Evolutionary conservation across 331 rosid genomes (phyloP), one percentile per base, ranked within the genome.

Genomic region (Prunus yedoensis): DNA sequence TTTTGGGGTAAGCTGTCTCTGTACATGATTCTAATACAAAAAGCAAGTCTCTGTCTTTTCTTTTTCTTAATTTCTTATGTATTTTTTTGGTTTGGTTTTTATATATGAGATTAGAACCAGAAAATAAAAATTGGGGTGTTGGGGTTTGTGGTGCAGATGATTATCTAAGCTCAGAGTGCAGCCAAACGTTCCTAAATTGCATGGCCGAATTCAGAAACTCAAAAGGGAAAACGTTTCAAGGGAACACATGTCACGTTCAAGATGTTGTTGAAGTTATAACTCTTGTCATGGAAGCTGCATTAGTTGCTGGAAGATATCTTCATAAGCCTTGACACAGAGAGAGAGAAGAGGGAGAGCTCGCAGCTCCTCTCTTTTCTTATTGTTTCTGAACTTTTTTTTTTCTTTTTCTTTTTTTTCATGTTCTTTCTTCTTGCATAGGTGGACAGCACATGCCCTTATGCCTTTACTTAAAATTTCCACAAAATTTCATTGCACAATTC

Each of bases 151-250:
- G 41, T 71, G 89, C 85, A 91, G 98, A 91, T 82, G 92, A 85
- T 43, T 93, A 93, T 86, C 77, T 91, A 63, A 91, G 96, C 83
- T 81, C 83, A 79, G 92, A 91, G 76, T 93, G 97, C 83, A 89
- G 95, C 85, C 81, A 81, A 77, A 74, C 78, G 74, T 78, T 94
- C 78, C 63, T 91, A 5, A 57, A 80, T 25, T 93, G 98, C 82
- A 84, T 90, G 97, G 66, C 78, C 1, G 75, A 66, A 1, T 88
- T 91, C 83, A 84, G 79, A 72, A 81, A 75, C 3, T 43, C 85
- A 27, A 73, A 84, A 60, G 85, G 74, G 17, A 32, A 52, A 0
- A 59, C 92, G 18, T 93, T 93, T 67, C 83, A 81, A 30, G 97
- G 89, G 21, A 93, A 87, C 89, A 81, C 58, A 43, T 93, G 98